phyloP scores from a whole-genome alignment of 2,329 filamentous ascomycete genomes.

The Cladorrhinum sp. region DNA sequence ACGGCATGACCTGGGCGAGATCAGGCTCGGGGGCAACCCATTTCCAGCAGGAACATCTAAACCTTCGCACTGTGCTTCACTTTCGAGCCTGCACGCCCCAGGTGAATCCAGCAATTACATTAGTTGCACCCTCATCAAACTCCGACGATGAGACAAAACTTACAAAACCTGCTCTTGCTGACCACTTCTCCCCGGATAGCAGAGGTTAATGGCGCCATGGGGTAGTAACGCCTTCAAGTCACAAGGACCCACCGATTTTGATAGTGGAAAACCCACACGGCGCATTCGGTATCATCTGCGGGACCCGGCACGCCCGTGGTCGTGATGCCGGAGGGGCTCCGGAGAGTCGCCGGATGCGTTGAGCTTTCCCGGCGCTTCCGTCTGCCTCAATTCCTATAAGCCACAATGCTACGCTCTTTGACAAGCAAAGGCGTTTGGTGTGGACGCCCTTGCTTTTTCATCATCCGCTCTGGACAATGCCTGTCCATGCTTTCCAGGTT shows the following conservation, averaged over 20 bases:
- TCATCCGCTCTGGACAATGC: neutral
- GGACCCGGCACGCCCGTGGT: neutral
- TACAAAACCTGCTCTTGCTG: too few relatives aligned
- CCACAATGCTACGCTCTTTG: neutral
- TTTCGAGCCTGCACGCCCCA: neutral
- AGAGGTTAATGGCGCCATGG: too few relatives aligned
- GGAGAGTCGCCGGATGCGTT: neutral
- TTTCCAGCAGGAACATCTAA: neutral
- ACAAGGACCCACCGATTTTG: neutral
- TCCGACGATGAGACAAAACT: too few relatives aligned
- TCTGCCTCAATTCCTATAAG: neutral
- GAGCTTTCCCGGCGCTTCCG: conserved; percentile 1
- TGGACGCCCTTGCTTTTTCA: neutral
- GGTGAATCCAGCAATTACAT: neutral
- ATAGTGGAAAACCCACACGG: neutral
- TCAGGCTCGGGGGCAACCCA: neutral
- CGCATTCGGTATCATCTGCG: conserved; percentile 4
- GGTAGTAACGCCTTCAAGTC: neutral
- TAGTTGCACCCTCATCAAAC: neutral
- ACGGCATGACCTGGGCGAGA: neutral
- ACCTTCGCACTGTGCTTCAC: neutral
- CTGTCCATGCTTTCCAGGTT: neutral
- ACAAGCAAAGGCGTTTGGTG: neutral
- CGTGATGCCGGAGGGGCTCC: conserved; percentile 5
- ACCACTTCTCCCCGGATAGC: too few relatives aligned